These are phyloP conservation scores for Lachnellula occidentalis DNA, from an alignment of 2,329 filamentous ascomycete species.

Conservation along the genomic window DNA sequence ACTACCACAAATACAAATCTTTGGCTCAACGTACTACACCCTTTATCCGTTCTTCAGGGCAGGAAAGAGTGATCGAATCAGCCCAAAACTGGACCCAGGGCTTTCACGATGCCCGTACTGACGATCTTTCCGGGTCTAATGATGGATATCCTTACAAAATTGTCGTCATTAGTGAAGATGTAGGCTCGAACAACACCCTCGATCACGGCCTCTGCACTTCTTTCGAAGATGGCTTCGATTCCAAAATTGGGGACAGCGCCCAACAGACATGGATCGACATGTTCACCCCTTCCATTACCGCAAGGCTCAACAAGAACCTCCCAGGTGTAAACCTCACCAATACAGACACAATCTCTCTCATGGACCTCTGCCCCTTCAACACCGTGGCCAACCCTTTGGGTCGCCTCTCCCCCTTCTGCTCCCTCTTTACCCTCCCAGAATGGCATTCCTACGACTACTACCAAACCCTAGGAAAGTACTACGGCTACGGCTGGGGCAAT, in stretches of 20 bases:
- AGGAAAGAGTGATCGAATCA: conserved; percentile 67
- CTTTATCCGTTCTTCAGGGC: conserved; percentile 67
- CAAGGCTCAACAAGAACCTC: conserved; percentile 63
- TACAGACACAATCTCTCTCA: conserved; percentile 62
- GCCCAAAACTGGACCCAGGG: conserved; percentile 71
- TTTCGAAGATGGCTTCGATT: conserved; percentile 58
- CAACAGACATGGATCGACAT: conserved; percentile 53
- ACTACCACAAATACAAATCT: conserved; percentile 65
- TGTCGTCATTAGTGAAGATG: conserved; percentile 63
- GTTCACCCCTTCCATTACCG: conserved; percentile 64
- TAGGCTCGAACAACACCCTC: conserved; percentile 72
- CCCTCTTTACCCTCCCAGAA: conserved; percentile 65
- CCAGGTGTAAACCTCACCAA: conserved; percentile 59
- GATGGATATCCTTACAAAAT: conserved; percentile 49
- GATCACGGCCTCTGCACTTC: conserved; percentile 65
- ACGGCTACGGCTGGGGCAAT: conserved; percentile 72
- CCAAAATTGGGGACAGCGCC: conserved; percentile 42
- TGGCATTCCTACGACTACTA: conserved; percentile 80
- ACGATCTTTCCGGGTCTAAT: conserved; percentile 33
- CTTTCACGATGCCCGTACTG: conserved; percentile 49
- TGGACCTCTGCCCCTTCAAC: conserved; percentile 85
- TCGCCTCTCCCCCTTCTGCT: conserved; percentile 66
- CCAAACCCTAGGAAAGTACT: conserved; percentile 76
- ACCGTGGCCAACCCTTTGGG: conserved; percentile 60
- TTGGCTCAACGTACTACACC: conserved; percentile 55